A percentile compares a stretch with the other conserved stretches of the same genome.
Evolutionary conservation across 176 grass and related monocot species (phyloP).

Genomic region (Zea luxurians): DNA sequence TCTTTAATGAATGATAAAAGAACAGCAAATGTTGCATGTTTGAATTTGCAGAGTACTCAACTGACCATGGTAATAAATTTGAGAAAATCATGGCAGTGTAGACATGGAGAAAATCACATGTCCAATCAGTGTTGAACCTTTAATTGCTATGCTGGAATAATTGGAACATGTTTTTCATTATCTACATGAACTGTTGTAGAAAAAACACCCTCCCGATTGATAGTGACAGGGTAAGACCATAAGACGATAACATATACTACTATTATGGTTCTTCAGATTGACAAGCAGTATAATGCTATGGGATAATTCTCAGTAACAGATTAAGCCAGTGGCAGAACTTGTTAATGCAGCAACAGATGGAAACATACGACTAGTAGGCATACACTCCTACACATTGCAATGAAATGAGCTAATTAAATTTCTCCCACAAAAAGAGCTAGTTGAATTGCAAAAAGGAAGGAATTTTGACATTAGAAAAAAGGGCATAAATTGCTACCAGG

Average conservation of each 20-base stretch:
- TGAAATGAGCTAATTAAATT: neutral
- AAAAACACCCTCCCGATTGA: too few species aligned
- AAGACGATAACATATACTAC: slow-evolving; percentile 6
- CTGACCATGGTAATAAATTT: neutral
- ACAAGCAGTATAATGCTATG: neutral
- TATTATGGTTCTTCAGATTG: slow-evolving; percentile 24
- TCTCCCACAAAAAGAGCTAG: neutral
- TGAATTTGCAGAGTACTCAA: neutral
- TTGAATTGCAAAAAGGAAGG: neutral
- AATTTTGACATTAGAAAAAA: neutral
- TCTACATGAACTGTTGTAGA: neutral
- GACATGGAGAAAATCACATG: neutral
- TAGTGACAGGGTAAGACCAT: neutral
- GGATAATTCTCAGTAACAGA: slow-evolving; percentile 17
- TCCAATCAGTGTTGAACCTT: neutral
- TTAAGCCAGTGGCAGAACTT: neutral
- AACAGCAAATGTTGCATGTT: neutral
- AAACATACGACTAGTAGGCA: neutral
- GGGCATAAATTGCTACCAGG: neutral
- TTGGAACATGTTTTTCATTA: neutral
- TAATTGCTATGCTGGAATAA: neutral
- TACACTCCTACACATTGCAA: neutral
- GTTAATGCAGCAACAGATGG: neutral
- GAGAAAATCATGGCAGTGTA: neutral
- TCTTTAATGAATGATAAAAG: neutral